Base-by-base conservation (phyloP, 1,284 basidiomycete species). In the Psilocybe mexicana region DNA sequence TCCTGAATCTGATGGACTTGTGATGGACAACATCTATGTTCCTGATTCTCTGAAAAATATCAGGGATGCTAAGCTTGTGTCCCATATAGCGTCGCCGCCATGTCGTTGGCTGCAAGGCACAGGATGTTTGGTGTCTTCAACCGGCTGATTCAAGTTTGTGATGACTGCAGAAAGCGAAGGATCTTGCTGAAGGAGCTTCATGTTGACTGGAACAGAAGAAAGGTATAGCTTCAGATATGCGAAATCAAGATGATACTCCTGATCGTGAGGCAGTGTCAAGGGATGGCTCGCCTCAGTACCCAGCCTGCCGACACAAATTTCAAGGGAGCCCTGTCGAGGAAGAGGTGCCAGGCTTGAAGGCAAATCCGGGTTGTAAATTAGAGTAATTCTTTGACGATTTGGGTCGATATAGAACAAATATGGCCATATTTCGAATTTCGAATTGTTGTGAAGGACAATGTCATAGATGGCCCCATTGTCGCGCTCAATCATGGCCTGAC, bases 371-470 rank as follows among this genome's bases (percentile, higher is more conserved):
- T 67, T 69, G 61, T 73, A 73, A 8, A 73, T 63, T 25, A 71
- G 65, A 18, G 68, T 70, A 40, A 71, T 71, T 26, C 63, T 63
- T 50, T 72, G 72, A 47, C 56, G 67, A 52, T 64, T 68, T n/a
- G 73, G 71, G 54, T 75, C 72, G 70, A 75, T 71, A 54, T 72
- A 74, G 11, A 67, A 64, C 24, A 75, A 61, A 59, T 73, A 74
- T 25, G 74, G 71, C 74, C 73, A 75, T 7, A 75, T 62, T 57
- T 70, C 67, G 30, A 66, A 33, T 30, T 67, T 57, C 7, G 72
- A 71, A 4, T 63, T 63, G 54, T 75, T 75, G 28, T 61, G 67
- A 24, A 75, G 61, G 23, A 66, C 59, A 28, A 73, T 61, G 40
- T 66, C 66, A 47, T 72, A 74, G 11, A 72, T 66, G 18, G 69